Evolutionary conservation across 768 basidiomycete genomes (phyloP), one percentile per base, ranked within the genome.

Genomic region (Chlorophyllum brunneum): DNA sequence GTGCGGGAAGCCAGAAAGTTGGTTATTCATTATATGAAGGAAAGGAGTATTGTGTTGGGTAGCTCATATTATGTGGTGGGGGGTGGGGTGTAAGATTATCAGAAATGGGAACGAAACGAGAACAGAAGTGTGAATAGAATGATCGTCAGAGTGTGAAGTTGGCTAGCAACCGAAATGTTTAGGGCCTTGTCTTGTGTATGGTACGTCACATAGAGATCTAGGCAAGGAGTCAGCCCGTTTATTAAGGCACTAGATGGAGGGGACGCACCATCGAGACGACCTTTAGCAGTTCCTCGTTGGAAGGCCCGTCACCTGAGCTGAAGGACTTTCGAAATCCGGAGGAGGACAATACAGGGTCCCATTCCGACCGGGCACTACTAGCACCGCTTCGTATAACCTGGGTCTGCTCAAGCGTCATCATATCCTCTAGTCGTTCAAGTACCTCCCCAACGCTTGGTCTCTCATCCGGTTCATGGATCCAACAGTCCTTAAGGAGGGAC

Each of bases 241-340:
- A n/a, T n/a, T n/a, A n/a, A n/a, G n/a, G n/a, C n/a, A n/a, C n/a
- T n/a, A n/a, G n/a, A n/a, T n/a, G n/a, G n/a, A n/a, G n/a, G n/a
- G n/a, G 16, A 53, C 43, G 20, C 6, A 53, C 51, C 51, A 53
- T 53, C 1, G 43, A 38, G 27, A 53, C 30, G 13, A 53, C 51
- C 27, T 24, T 38, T 27, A 39, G 23, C 37, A 53, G 11, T 1
- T 46, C 43, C 6, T 38, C 27, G 13, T 45, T 37, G 31, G 43
- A 53, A 43, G 44, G 43, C 30, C 39, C 36, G 16, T 44, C 29
- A 13, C 16, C 22, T 13, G 16, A 20, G 13, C 20, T 38, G 10
- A 39, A 42, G 6, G 51, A 39, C 20, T 20, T 45, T 10, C 51
- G 51, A 27, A 53, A 53, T 16, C 23, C 26, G 5, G 51, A 53